Evolutionary conservation across 345 rosid species (phyloP).

Genomic region (Eucalyptus sideroxylon): DNA sequence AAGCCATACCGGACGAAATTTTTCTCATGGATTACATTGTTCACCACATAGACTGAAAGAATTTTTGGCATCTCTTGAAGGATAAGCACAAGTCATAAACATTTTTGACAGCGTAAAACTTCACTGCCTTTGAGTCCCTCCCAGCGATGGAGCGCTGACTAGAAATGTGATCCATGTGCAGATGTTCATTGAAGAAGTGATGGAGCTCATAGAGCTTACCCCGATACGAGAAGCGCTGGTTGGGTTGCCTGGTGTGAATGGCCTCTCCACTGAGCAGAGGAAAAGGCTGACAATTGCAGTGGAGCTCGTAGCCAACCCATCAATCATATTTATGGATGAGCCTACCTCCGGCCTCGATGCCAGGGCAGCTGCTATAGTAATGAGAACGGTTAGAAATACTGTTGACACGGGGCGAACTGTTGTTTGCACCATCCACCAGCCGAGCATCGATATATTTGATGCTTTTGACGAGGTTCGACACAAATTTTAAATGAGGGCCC

Average conservation of each 20-base stretch:
- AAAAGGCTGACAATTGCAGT: constrained; percentile 63
- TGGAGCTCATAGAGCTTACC: constrained; percentile 59
- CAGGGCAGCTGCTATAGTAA: constrained; percentile 62
- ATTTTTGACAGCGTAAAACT: background rate
- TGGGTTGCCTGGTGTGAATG: constrained; percentile 51
- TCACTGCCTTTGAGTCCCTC: background rate
- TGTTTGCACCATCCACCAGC: constrained; percentile 68
- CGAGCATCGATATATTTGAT: constrained; percentile 58
- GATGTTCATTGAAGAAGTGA: constrained; percentile 61
- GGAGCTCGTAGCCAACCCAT: constrained; percentile 64
- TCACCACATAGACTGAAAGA: background rate
- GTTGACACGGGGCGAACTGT: constrained; percentile 64
- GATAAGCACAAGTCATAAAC: background rate
- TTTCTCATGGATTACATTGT: background rate
- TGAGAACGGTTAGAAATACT: constrained; percentile 61
- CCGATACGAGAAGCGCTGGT: constrained; percentile 40
- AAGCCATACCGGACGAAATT: background rate
- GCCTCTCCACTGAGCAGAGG: constrained; percentile 60
- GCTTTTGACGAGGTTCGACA: constrained; percentile 55
- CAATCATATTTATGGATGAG: constrained; percentile 67
- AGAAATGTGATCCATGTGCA: background rate
- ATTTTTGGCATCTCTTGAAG: background rate
- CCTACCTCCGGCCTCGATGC: constrained; percentile 74
- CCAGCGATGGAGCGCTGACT: background rate
- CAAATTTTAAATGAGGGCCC: background rate